Conservation (phyloP, 768 basidiomycete genomes). For the Tulasnella sp. region DNA sequence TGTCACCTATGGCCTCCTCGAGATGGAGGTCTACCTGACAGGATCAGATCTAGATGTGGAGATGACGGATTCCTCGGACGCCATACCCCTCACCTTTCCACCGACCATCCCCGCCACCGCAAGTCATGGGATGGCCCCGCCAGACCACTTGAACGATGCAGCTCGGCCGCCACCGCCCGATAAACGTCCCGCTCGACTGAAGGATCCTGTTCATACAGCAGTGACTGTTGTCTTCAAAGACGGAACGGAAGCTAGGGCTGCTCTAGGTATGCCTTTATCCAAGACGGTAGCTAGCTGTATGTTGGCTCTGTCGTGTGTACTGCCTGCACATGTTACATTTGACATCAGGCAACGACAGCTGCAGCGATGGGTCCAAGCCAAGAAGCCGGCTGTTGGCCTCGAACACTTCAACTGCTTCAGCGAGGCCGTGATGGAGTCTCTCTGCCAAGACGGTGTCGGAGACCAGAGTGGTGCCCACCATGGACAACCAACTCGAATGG, state of each 20-base stretch:
- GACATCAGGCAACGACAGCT: slow-evolving; percentile 46
- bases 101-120: too few relatives aligned
- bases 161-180: not conserved
- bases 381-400: slow-evolving; percentile 35
- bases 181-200: slow-evolving; percentile 33
- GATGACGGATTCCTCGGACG: not conserved
- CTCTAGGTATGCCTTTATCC: slow-evolving; percentile 49
- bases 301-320: slow-evolving; percentile 46
- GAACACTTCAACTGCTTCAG: slow-evolving; percentile 48
- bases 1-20: slow-evolving; percentile 49
- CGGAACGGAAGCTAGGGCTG: slow-evolving; percentile 35
- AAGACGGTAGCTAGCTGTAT: slow-evolving; percentile 48
- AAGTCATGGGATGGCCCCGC: not conserved
- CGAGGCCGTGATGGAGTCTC: slow-evolving; percentile 38
- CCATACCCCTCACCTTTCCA: too few relatives aligned
- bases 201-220: slow-evolving; percentile 40
- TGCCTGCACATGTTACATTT: slow-evolving; percentile 48
- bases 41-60: not conserved
- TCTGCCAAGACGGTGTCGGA: slow-evolving; percentile 25
- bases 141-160: not conserved
- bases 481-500: not conserved
- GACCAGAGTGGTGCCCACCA: not conserved
- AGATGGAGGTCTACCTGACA: slow-evolving; percentile 21
- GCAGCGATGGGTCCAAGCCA: slow-evolving; percentile 40
- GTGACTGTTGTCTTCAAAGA: slow-evolving; percentile 45